phyloP scores from a whole-genome alignment of 805 yeast genomes.

The Brettanomyces sp. region DNA sequence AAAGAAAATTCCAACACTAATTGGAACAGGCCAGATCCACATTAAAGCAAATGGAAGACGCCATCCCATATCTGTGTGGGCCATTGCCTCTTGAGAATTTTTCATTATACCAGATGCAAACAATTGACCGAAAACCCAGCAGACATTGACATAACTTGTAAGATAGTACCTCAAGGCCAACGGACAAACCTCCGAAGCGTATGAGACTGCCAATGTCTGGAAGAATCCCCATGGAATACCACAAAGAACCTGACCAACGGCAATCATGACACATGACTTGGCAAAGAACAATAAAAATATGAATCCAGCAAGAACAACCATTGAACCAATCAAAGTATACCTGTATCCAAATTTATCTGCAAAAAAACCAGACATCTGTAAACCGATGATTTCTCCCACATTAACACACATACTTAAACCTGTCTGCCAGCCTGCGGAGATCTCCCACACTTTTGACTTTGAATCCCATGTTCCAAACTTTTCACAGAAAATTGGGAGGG shows the following conservation, averaged over 20 bases:
- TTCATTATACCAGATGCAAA: constrained; percentile 28
- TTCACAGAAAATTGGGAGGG: neutral
- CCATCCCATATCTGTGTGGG: constrained; percentile 9
- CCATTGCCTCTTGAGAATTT: neutral
- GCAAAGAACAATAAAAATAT: neutral
- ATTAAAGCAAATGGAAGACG: constrained; percentile 50
- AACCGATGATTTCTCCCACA: too few species aligned
- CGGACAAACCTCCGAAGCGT: too few species aligned
- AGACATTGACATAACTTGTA: too few species aligned
- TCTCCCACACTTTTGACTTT: neutral
- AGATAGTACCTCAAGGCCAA: too few species aligned
- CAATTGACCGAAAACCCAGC: too few species aligned
- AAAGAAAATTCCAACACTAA: constrained; percentile 20
- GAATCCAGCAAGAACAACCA: neutral
- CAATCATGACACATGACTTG: neutral
- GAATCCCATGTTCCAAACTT: neutral
- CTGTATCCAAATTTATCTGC: too few species aligned
- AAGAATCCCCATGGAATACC: too few species aligned
- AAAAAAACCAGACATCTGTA: too few species aligned
- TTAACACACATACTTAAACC: too few species aligned
- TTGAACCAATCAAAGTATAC: too few species aligned
- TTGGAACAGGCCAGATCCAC: constrained; percentile 48
- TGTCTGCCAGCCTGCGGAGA: neutral
- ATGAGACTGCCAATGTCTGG: too few species aligned
- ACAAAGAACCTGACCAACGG: neutral